Evolutionary conservation across 139 green algal species (phyloP), one percentile per base, ranked within the genome.

Genomic region (Picochlorum sp.): DNA sequence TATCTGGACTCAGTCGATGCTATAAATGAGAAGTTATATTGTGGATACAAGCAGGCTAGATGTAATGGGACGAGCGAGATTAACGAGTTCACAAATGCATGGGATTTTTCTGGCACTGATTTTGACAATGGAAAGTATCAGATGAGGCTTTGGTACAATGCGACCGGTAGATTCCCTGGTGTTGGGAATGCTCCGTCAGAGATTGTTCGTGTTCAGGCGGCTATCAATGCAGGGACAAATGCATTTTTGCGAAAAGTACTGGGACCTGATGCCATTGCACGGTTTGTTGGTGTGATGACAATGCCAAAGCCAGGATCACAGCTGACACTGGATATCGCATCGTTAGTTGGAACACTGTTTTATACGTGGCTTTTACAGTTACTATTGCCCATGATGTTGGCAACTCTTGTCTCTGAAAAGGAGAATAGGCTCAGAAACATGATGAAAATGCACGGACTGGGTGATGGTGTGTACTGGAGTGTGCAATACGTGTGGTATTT

Each of bases 391-490:
- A 62, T 83, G 21, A 86, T 90, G 73, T 56, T 83, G 38, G 64
- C 68, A 13, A 61, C 62, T 2, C 63, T 83, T 63, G 76, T 84
- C 26, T 67, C 72, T 34, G 84, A 90, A 57, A 91, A 91, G 73
- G 71, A 90, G 75, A 23, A 24, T 63, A 81, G 67, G 37, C 72
- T 97, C 68, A 77, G 89, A 54, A 94, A 86, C 56, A 97, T 96
- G 83, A 97, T 97, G 91, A 91, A 91, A 72, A 96, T 97, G 90
- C 91, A 97, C 49, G 88, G 86, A 14, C 80, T 95, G 50, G 76
- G 80, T 1, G 84, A 92, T 59, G 63, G 18, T 3, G 72, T 68
- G 4, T 84, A 84, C 63, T 84, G 74, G 70, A 49, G 15, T 30
- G 58, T 72, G 21, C 75, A 90, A 45, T 97, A 92, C 75, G 18